phyloP scores from a whole-genome alignment of 345 rosid genomes.

The Rhodamnia argentea region DNA sequence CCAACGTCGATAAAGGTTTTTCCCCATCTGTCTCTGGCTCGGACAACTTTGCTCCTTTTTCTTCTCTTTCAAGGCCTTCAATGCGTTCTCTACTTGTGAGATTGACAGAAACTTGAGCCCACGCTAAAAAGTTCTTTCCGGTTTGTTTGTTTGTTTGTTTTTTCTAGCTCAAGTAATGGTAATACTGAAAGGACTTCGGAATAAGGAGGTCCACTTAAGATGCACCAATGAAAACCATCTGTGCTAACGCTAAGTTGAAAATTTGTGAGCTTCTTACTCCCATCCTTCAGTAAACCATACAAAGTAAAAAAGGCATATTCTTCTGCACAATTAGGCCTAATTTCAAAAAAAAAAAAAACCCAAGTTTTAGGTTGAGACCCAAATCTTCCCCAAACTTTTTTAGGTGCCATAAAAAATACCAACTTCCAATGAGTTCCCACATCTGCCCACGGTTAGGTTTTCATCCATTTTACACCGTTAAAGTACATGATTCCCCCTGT shows the following conservation, averaged over 20 bases:
- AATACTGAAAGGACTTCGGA: background rate
- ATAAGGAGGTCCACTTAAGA: background rate
- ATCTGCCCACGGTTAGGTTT: too few species aligned
- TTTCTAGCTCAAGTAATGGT: background rate
- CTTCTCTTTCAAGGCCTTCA: slow-evolving; percentile 57
- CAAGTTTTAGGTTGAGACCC: too few species aligned
- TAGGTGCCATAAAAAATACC: too few species aligned
- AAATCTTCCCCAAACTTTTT: too few species aligned
- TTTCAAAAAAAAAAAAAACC: too few species aligned
- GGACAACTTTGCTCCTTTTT: slow-evolving; percentile 50
- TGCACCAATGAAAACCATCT: background rate
- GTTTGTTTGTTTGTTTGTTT: too few species aligned
- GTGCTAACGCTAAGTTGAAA: background rate
- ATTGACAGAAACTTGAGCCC: background rate
- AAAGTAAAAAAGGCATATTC: slow-evolving; percentile 4
- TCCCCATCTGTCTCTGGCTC: slow-evolving; percentile 84
- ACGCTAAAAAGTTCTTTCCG: background rate
- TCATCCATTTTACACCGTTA: too few species aligned
- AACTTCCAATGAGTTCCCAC: too few species aligned
- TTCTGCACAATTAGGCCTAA: slow-evolving; percentile 38
- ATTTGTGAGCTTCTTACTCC: too few species aligned
- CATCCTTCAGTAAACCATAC: too few species aligned
- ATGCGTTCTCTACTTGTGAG: slow-evolving; percentile 37
- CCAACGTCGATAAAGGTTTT: slow-evolving; percentile 85
- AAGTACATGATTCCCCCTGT: too few species aligned